Percentiles rank a stretch among this genome's conserved stretches.
These are phyloP conservation scores for Candida pseudofarinosa DNA, from an alignment of 805 yeast genomes.

Conservation along the genomic window DNA sequence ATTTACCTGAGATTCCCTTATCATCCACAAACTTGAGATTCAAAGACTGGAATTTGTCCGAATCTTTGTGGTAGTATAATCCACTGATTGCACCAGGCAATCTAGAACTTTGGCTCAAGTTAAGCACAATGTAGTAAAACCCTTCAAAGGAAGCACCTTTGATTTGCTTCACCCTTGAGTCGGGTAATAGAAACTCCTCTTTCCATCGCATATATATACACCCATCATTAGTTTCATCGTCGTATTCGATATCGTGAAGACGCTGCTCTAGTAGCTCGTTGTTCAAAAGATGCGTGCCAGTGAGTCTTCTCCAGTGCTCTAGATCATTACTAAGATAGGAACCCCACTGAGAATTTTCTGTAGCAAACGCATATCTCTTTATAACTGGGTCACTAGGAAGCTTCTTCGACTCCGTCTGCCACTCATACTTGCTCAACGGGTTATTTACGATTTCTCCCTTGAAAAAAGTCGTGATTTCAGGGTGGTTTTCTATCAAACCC, in stretches of 20 bases:
- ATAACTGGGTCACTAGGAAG: conserved; percentile 9
- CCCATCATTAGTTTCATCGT: conserved; percentile 24
- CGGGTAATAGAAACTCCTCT: conserved; percentile 82
- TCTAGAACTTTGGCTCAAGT: conserved; percentile 36
- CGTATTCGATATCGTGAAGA: conserved; percentile 26
- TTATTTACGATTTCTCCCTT: conserved; percentile 66
- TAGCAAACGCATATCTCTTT: conserved; percentile 47
- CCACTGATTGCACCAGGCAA: conserved; percentile 73
- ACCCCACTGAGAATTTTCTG: conserved; percentile 59
- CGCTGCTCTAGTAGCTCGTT: conserved; percentile 25
- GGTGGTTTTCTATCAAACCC: conserved; percentile 59
- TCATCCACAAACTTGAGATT: conserved; percentile 55
- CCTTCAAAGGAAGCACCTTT: conserved; percentile 88
- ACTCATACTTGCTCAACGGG: conserved; percentile 25
- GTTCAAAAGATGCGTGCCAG: conserved; percentile 47
- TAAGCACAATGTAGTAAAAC: conserved; percentile 81
- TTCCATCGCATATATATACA: conserved; percentile 90
- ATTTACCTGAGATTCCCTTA: conserved; percentile 32
- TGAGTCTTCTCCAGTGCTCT: conserved; percentile 51
- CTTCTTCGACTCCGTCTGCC: conserved; percentile 13
- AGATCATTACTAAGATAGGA: conserved; percentile 36
- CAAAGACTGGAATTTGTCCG: conserved; percentile 76
- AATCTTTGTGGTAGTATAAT: conserved; percentile 73
- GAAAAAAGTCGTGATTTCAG: conserved; percentile 67
- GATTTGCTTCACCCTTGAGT: conserved; percentile 57